These are phyloP conservation scores for Sordariomycetes sp. DNA, from an alignment of 2,329 filamentous ascomycete genomes.

Conservation along the genomic window DNA sequence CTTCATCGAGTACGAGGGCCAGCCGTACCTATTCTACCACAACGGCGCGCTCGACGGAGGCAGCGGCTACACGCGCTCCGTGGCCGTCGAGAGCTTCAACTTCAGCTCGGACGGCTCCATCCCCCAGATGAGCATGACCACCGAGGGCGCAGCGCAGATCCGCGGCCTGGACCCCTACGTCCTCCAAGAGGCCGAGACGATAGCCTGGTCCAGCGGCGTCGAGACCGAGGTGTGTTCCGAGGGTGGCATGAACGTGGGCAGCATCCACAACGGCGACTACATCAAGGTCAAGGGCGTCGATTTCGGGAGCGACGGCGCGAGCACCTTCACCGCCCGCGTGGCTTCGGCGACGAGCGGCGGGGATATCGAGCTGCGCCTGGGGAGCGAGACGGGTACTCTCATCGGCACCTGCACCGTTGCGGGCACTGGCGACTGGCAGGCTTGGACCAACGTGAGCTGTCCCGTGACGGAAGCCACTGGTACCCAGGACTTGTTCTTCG, in stretches of 20 bases:
- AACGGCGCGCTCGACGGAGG: conserved; percentile 18
- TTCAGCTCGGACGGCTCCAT: conserved; percentile 18
- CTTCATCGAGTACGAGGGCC: conserved; percentile 16
- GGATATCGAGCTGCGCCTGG: conserved; percentile 17
- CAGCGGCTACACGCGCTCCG: conserved; percentile 15
- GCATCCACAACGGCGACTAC: conserved; percentile 18
- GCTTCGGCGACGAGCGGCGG: conserved; percentile 13
- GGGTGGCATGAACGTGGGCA: conserved; percentile 14
- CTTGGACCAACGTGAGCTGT: conserved; percentile 12
- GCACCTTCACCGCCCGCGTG: conserved; percentile 14
- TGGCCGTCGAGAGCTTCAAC: conserved; percentile 15
- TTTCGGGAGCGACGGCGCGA: conserved; percentile 15
- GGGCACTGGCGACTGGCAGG: conserved; percentile 16
- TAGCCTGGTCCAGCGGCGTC: conserved; percentile 15
- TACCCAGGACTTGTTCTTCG: conserved; percentile 12
- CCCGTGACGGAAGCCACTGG: conserved; percentile 10
- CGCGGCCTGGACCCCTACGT: conserved; percentile 15
- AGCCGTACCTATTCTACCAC: conserved; percentile 21
- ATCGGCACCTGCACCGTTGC: conserved; percentile 15
- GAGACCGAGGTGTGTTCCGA: conserved; percentile 13
- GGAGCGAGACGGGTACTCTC: conserved; percentile 13
- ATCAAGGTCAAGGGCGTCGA: conserved; percentile 19
- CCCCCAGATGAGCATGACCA: conserved; percentile 16
- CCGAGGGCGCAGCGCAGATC: conserved; percentile 14
- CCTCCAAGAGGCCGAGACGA: conserved; percentile 17